Base-by-base conservation (phyloP, 2,329 filamentous ascomycete genomes). In the Xylaria sp. region DNA sequence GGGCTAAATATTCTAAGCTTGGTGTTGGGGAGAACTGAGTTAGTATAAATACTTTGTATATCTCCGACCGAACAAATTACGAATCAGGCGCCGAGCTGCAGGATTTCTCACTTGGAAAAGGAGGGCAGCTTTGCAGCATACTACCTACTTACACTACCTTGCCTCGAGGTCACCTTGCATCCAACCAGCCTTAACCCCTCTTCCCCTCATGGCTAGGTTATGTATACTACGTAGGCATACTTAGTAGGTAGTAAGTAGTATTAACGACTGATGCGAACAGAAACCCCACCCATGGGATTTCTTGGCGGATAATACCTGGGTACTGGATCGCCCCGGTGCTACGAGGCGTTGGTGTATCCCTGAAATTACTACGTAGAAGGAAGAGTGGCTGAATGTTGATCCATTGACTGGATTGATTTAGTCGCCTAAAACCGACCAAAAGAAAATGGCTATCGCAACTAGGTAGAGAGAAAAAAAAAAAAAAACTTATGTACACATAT, bases 41-140 rank as follows among this genome's bases (percentile, higher is more conserved):
- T 10, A 9, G 16, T 58, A 58, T 58, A 42, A 58, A 42, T 58
- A 58, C 54, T n/a, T 27, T 18, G 40, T 42, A 32, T 32, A 5
- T 35, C 6, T 54, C 27, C 27, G 50, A 27, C n/a, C 32, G n/a
- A 2, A 35, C n/a, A 35, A 55, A 21, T 9, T 25, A 37, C 29
- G 37, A 55, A n/a, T 40, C 53, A 32, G 53, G n/a, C 37, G 53
- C 53, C 53, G n/a, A 55, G 32, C 54, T 57, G 35, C 54, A 57
- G 21, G 53, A 25, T 27, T 27, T 16, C 21, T 10, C 27, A 40
- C 51, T 21, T 21, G 6, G 29, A 54, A 21, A 35, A 35, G 27
- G 12, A 42, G 6, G 21, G 21, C 21, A 42, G 5, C 54, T 42
- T 12, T 42, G 13, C 35, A 9, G 35, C 35, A 25, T 8, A 5